A percentile compares a stretch with the other conserved stretches of the same genome.
phyloP scores from a whole-genome alignment of 73 alveolate species.

The Paramecium pentaurelia region DNA sequence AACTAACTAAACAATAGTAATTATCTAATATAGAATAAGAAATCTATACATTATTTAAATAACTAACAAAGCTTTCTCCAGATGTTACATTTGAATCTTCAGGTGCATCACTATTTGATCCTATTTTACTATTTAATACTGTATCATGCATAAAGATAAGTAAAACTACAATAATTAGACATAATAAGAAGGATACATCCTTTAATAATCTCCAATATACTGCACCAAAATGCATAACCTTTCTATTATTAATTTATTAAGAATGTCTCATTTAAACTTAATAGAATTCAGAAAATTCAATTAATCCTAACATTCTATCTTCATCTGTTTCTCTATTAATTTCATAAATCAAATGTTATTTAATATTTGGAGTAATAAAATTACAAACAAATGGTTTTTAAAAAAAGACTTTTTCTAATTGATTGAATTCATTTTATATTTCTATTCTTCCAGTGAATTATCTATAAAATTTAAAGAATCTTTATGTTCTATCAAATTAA shows the following conservation, averaged over 20 bases:
- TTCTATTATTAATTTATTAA: neutral
- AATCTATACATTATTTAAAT: slow-evolving; percentile 19
- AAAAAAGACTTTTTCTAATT: slow-evolving; percentile 27
- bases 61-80: neutral
- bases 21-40: neutral
- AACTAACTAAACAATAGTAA: slow-evolving; percentile 21
- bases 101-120: slow-evolving; percentile 4
- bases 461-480: slow-evolving; percentile 31
- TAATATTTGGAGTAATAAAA: slow-evolving; percentile 51
- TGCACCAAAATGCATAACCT: slow-evolving; percentile 15
- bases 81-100: slow-evolving; percentile 16
- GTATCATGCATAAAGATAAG: slow-evolving; percentile 42
- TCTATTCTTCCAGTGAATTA: slow-evolving; percentile 30
- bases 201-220: slow-evolving; percentile 52
- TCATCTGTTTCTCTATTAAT: slow-evolving; percentile 62
- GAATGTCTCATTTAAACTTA: slow-evolving; percentile 20
- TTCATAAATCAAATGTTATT: slow-evolving; percentile 43
- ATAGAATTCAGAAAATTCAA: slow-evolving; percentile 7
- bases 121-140: neutral
- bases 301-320: slow-evolving; percentile 46
- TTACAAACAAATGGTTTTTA: slow-evolving; percentile 54
- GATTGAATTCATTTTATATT: neutral
- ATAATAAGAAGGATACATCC: slow-evolving; percentile 35
- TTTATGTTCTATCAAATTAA: neutral
- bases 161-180: slow-evolving; percentile 37